These are phyloP conservation scores for Vigna unguiculata DNA, from an alignment of 306 rosid species.

Conservation along the genomic window DNA sequence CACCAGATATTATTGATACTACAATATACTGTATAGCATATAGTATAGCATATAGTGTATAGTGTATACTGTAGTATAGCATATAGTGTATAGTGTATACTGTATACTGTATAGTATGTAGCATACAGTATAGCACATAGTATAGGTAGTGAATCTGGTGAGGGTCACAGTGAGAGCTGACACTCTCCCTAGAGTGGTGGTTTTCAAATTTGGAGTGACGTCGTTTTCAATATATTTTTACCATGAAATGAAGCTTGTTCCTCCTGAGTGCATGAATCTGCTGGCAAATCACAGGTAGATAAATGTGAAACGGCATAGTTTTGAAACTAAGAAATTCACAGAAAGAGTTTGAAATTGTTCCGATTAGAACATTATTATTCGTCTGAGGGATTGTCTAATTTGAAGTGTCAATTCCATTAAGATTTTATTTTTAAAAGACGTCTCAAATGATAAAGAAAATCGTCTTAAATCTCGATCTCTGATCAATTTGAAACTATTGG, in stretches of 20 bases:
- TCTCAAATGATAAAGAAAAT: too few relatives aligned
- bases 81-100: not conserved
- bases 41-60: not conserved
- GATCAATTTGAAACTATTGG: too few relatives aligned
- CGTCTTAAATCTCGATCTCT: too few relatives aligned
- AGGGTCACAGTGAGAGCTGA: conserved; percentile 19
- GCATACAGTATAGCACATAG: too few relatives aligned
- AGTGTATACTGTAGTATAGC: not conserved
- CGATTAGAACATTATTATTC: too few relatives aligned
- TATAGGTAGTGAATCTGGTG: conserved; percentile 1
- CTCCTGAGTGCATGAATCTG: not conserved
- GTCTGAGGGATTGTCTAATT: too few relatives aligned
- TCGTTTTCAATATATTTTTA: conserved; percentile 7
- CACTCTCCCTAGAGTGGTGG: conserved; percentile 13
- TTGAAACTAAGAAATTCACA: conserved; percentile 29
- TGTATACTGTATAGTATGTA: too few relatives aligned
- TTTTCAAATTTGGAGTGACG: conserved; percentile 28
- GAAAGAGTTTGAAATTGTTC: not conserved
- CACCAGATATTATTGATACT: too few relatives aligned
- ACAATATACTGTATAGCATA: not conserved
- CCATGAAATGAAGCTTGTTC: not conserved
- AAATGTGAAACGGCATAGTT: not conserved
- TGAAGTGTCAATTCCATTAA: too few relatives aligned
- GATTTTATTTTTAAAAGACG: too few relatives aligned
- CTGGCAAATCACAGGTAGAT: not conserved